Base-by-base conservation (phyloP, 176 grass and related monocot species). In the Zea luxurians region DNA sequence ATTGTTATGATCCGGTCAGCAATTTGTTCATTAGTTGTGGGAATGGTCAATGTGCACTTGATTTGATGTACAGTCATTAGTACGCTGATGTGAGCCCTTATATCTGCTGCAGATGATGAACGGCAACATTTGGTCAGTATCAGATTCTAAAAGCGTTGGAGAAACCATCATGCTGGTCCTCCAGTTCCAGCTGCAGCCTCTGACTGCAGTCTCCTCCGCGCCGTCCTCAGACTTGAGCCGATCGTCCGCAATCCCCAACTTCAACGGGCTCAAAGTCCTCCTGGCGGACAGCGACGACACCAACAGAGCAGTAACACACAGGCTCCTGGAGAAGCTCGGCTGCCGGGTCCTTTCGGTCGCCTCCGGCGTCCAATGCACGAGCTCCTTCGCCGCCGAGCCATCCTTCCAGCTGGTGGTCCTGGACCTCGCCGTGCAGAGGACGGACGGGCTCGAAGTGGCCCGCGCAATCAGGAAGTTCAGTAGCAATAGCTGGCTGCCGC, bases 81-180 rank as follows among this genome's bases (percentile, higher is more conserved):
- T 75, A 43, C 20, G 54, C 71, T 77, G 61, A 88, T 35, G 1
- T 44, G 71, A 37, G 13, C 8, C 47, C 44, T 61, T 79, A 55
- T 64, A 27, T 66, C 55, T 77, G 57, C 0, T 54, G 60, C 83
- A 99, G 96, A 85, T 86, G 82, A 99, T 99, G 96, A 85, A 93
- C 75, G 96, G 96, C 7, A 89, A 99, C 49, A 99, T 99, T 76
- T 92, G 83, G 85, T 88, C 86, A 40, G 83, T 85, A 27, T 90
- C 90, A 60, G 87, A 86, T 68, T 79, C 88, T 5, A 64, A 91
- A 67, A 86, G 88, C 59, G 73, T 86, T 0, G 78, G 83, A 64
- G 83, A 93, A 83, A 95, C 86, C 8, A 83, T 95, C 36, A 86
- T 91, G 18, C 86, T 95, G 0, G 83, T 84, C 46, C 82, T 99